Base-by-base conservation (phyloP, 805 yeast genomes). In the Pichia manshurica region DNA sequence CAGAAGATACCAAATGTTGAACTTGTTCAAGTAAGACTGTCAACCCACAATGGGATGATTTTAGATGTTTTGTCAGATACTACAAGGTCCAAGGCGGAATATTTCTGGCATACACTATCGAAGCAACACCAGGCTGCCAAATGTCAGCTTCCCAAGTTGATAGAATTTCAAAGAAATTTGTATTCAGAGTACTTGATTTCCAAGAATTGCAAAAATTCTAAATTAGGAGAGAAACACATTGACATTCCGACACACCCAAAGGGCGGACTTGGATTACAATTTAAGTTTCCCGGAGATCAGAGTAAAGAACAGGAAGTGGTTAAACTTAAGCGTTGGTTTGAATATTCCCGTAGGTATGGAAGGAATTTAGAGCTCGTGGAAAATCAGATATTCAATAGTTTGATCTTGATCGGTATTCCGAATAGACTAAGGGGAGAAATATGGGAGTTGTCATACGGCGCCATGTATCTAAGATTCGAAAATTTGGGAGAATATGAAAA, bases 381-480 rank as follows among this genome's bases (percentile, higher is more conserved):
- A 42, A 87, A 84, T 47, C 87, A 81, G 34, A 78, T 81, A 60
- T 95, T 88, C 60, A 86, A 82, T 63, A 86, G 85, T 59, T 74
- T 93, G 44, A 76, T 93, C 8, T 74, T 97, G 44, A 93, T 90
- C 15, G 98, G 99, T 0, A 73, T 93, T 21, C 98, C 98, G n/a
- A 91, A 91, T 61, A 75, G 95, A 50, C 70, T 93, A 46, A 75
- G 99, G 55, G 99, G 99, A 34, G 99, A 93, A 60, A 71, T 93
- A 13, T 93, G 99, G 99, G 99, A 93, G 63, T 68, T 87, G 46
- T 79, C 88, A 45, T 79, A 87, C 39, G 99, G 99, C 3, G 82
- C 96, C 0, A 80, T 89, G 72, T 87, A 79, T 59, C 59, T 78
- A 45, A 72, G 98, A 44, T 76, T 81, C 58, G 78, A 78, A 45